Evolutionary conservation across 768 basidiomycete genomes (phyloP), one percentile per base, ranked within the genome.

Genomic region (Chalciporus piperatus): DNA sequence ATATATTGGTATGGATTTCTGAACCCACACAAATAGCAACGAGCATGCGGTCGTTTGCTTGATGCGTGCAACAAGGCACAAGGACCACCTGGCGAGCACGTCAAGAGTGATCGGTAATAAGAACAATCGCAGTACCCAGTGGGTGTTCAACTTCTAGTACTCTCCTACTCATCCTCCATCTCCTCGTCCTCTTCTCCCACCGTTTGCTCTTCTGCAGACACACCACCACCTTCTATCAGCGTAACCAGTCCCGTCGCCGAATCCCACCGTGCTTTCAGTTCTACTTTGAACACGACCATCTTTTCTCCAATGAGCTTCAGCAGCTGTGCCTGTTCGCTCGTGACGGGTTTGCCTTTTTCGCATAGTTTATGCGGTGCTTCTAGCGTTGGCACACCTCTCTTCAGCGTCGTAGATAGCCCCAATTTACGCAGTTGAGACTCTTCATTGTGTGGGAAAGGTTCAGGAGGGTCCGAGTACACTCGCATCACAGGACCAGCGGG

Each of bases 371-470:
- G 93, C n/a, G 91, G 77, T 41, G 72, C 78, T 48, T 81, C 79
- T 41, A 98, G 73, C 7, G 87, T 89, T 4, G 96, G 95, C 0
- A 97, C 89, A 48, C 97, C 97, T 61, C 81, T 83, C 51, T 87
- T 82, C 78, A 99, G 80, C 27, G 76, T 80, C 16, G 95, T 98
- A 45, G 83, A 76, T 28, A 99, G 73, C 8, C 97, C 97, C 32
- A 98, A 80, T 68, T 90, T 91, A 49, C 97, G 84, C 47, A 99
- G 77, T 66, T 98, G 96, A 19, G 95, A 94, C 56, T 99, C 97
- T 74, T 98, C 93, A 61, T 93, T 94, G 69, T 98, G 94, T 33
- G 97, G 93, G 70, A 98, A 95, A 3, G 92, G 88, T 59, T 94
- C 87, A 35, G 87, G 82, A 0, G 87, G 89, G 56, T 89, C 85